Base-by-base conservation (phyloP, 73 alveolate genomes). In the Blepharisma japonicum region DNA sequence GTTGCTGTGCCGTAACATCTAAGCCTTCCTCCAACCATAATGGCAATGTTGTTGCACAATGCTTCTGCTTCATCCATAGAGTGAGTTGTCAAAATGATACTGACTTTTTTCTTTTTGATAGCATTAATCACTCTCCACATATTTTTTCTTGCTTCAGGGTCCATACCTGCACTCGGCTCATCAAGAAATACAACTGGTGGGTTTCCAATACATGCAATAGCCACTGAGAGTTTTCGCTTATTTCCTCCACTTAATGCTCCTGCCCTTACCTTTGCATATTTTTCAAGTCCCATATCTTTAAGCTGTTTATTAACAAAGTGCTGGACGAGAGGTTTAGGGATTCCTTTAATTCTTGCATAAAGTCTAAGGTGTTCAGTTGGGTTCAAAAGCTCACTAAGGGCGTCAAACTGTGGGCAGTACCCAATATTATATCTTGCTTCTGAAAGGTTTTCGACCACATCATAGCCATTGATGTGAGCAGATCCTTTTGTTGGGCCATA, bases 101-200 rank as follows among this genome's bases (percentile, higher is more conserved):
- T 84, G 23, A 88, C 81, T 77, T 91, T 86, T 55, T 92, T 84
- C 71, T 95, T 77, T 71, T 86, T 85, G 14, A 94, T 92, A 55
- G 81, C 87, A 56, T 95, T 88, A 20, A 96, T 94, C 50, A 96
- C 94, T 50, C 92, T 82, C 99, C 99, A 94, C 97, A 96, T 95
- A 74, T 88, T 87, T 78, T 96, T 82, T 89, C 94, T 87, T 9
- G 96, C 93, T 39, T 88, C 68, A 68, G 97, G 97, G 61, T 96
- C 99, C 98, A 96, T 92, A 2, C 99, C 99, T 7, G 98, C 91
- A 0, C 97, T 86, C 6, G 99, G 99, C 76, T 94, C 98, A 89
- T 96, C 99, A 27, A 96, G 81, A 56, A 96, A 81, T 9, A 94
- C 97, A 25, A 96, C 88, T 6, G 98, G 98, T 25, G 99, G 99